phyloP scores from a whole-genome alignment of 371 early-diverging fungal genomes.

The Mortierella sp. region DNA sequence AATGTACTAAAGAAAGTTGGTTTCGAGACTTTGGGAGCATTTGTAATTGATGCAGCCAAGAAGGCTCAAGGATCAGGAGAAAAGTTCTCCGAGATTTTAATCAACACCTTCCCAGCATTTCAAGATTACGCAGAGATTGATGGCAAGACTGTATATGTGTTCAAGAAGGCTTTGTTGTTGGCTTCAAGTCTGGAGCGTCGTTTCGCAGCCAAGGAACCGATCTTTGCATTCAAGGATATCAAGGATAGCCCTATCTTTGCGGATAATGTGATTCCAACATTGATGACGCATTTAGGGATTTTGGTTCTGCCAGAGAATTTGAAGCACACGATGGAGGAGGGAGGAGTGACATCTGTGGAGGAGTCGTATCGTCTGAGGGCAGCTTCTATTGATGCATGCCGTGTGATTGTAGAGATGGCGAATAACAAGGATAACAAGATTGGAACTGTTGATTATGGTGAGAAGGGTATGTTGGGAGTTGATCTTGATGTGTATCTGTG shows the following conservation, averaged over 20 bases:
- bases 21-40: slow-evolving; percentile 74
- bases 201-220: slow-evolving; percentile 57
- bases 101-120: slow-evolving; percentile 75
- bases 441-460: slow-evolving; percentile 33
- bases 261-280: slow-evolving; percentile 81
- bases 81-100: slow-evolving; percentile 58
- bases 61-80: slow-evolving; percentile 70
- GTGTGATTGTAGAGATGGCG: slow-evolving; percentile 65
- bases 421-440: slow-evolving; percentile 25
- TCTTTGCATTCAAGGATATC: slow-evolving; percentile 77
- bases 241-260: slow-evolving; percentile 75
- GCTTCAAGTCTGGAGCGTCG: slow-evolving; percentile 66
- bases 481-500: slow-evolving; percentile 78
- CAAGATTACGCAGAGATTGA: slow-evolving; percentile 68
- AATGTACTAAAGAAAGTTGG: slow-evolving; percentile 65
- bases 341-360: slow-evolving; percentile 63
- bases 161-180: slow-evolving; percentile 77
- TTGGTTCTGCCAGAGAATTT: slow-evolving; percentile 66
- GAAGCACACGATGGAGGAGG: slow-evolving; percentile 62
- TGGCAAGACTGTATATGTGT: slow-evolving; percentile 61
- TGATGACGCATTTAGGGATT: slow-evolving; percentile 69
- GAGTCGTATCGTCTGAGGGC: slow-evolving; percentile 74
- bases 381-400: slow-evolving; percentile 77
- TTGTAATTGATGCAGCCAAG: slow-evolving; percentile 74
- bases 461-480: slow-evolving; percentile 63